Evolutionary conservation across 805 yeast species (phyloP).

Genomic region (Priceomyces melissophilus): DNA sequence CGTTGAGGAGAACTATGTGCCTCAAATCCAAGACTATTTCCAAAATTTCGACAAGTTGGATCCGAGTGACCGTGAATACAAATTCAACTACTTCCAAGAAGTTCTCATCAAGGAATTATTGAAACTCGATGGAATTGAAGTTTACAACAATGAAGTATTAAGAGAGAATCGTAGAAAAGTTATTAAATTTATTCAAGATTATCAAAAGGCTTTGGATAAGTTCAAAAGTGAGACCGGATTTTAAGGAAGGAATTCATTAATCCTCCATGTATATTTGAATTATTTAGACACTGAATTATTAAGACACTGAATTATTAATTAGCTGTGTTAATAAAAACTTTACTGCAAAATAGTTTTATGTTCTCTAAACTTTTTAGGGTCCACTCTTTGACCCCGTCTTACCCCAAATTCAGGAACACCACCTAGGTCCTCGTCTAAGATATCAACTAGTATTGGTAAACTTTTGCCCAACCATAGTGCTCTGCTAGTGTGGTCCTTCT

Average conservation of each 20-base stretch:
- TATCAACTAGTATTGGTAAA: constrained; percentile 14
- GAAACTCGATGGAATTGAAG: constrained; percentile 63
- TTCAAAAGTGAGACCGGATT: constrained; percentile 29
- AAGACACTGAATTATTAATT: not conserved
- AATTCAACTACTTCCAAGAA: constrained; percentile 61
- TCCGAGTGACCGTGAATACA: constrained; percentile 39
- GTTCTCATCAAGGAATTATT: constrained; percentile 62
- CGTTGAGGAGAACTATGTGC: constrained; percentile 39
- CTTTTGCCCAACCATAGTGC: constrained; percentile 30
- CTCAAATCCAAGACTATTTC: constrained; percentile 33
- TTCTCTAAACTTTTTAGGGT: constrained; percentile 4
- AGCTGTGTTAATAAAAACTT: not conserved
- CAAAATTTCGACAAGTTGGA: constrained; percentile 22
- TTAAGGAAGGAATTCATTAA: not conserved
- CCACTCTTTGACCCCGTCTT: constrained; percentile 6
- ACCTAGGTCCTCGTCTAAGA: constrained; percentile 9
- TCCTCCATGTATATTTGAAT: not conserved
- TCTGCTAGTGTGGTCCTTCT: constrained; percentile 23
- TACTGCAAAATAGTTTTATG: constrained; percentile 1
- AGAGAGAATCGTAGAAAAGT: constrained; percentile 57
- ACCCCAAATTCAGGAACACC: constrained; percentile 28
- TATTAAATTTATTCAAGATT: constrained; percentile 58
- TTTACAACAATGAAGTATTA: constrained; percentile 46
- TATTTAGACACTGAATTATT: constrained; percentile 1
- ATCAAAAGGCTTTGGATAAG: constrained; percentile 53